phyloP scores from a whole-genome alignment of 2,329 filamentous ascomycete genomes.

The Penicillium nordicum region DNA sequence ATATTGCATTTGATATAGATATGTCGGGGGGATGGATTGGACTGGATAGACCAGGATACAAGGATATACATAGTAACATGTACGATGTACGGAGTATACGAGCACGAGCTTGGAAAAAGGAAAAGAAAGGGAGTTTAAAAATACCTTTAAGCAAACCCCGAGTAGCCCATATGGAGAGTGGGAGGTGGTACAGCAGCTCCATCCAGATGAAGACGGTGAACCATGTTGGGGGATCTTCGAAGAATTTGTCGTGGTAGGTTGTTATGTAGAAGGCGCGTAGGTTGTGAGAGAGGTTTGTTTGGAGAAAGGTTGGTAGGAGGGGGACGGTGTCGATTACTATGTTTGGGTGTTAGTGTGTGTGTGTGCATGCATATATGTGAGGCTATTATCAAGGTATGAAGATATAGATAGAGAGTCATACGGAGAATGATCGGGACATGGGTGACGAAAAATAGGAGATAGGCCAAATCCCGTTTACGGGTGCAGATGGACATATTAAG shows the following conservation, averaged over 20 bases:
- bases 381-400: neutral
- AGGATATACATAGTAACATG: neutral
- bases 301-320: slow-evolving; percentile 54
- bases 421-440: slow-evolving; percentile 62
- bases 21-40: neutral
- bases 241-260: slow-evolving; percentile 63
- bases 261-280: slow-evolving; percentile 58
- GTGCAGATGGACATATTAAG: slow-evolving; percentile 19
- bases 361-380: neutral
- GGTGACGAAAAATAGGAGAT: slow-evolving; percentile 59
- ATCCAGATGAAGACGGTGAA: slow-evolving; percentile 57
- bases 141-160: slow-evolving; percentile 53
- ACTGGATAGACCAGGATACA: neutral
- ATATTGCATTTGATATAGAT: neutral
- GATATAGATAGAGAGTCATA: slow-evolving; percentile 29
- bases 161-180: slow-evolving; percentile 59
- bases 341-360: neutral
- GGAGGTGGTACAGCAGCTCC: slow-evolving; percentile 60
- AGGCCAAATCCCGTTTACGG: slow-evolving; percentile 40
- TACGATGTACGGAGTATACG: neutral
- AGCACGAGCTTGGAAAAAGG: neutral
- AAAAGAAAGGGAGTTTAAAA: neutral
- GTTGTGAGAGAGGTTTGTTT: slow-evolving; percentile 47
- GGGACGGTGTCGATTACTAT: slow-evolving; percentile 59
- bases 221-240: slow-evolving; percentile 57